Evolutionary conservation across 176 grass and related monocot genomes (phyloP).

Genomic region (Dendrocalamus sinicus): DNA sequence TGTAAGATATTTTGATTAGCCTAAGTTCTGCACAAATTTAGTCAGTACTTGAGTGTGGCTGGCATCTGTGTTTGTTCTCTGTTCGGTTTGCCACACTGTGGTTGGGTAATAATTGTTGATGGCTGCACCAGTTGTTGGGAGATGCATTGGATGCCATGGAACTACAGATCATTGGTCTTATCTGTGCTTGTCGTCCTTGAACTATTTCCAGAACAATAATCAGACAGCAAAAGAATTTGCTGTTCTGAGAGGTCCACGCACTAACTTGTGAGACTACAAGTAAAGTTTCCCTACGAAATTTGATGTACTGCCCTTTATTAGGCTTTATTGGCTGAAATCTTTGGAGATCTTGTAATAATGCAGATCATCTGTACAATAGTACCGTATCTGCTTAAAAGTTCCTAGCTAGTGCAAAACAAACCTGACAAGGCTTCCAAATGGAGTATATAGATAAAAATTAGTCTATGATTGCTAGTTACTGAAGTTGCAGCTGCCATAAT

Average conservation of each 20-base stretch:
- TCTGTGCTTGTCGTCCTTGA: constrained; percentile 49
- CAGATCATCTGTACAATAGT: constrained; percentile 21
- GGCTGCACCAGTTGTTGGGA: constrained; percentile 37
- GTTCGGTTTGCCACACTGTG: constrained; percentile 30
- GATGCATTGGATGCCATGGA: constrained; percentile 60
- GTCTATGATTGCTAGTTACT: constrained; percentile 36
- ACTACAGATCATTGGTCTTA: constrained; percentile 53
- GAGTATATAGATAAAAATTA: constrained; percentile 33
- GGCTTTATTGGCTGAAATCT: constrained; percentile 10
- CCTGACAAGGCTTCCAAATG: constrained; percentile 38
- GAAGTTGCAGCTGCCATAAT: constrained; percentile 35
- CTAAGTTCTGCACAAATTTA: constrained; percentile 33
- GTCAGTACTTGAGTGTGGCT: constrained; percentile 31
- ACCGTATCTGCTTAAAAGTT: constrained; percentile 25
- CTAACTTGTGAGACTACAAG: neutral
- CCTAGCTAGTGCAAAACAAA: constrained; percentile 25
- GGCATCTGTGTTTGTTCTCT: constrained; percentile 23
- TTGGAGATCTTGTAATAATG: constrained; percentile 31
- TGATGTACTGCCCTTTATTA: constrained; percentile 9
- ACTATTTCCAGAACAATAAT: constrained; percentile 31
- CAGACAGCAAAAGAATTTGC: constrained; percentile 29
- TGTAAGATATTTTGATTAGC: constrained; percentile 23
- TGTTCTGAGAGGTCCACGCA: constrained; percentile 26
- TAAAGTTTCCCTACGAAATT: constrained; percentile 30
- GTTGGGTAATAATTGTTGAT: constrained; percentile 44